Evolutionary conservation across 805 yeast genomes (phyloP), one percentile per base, ranked within the genome.

Genomic region (Wickerhamomyces ciferrii): DNA sequence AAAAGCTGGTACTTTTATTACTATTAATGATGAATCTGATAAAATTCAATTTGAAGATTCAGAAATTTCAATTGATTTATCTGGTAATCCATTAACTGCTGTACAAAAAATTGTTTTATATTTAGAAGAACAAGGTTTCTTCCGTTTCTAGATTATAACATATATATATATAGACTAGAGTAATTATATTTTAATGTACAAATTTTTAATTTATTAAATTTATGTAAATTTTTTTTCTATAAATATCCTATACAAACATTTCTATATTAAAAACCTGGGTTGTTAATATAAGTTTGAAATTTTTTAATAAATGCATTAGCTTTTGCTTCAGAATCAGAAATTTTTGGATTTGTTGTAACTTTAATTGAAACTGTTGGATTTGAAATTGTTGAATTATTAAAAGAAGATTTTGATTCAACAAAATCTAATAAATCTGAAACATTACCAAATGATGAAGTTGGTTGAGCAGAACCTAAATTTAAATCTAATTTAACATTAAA

Each of bases 81-180:
- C 75, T 39, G 75, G 74, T 41, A 75, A 81, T 38, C 80, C 86
- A 46, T 72, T 83, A 47, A 75, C 87, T 40, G 85, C 87, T 48
- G 86, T 89, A 46, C 87, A 81, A 62, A 82, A 83, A 64, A 78
- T 87, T 53, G 83, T 86, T 32, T 69, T 81, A 49, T 75, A 82
- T 62, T 76, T 91, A 56, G 89, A 87, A 67, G 81, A 83, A 58
- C 87, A 90, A 68, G 96, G 95, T 17, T 91, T 85, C 70, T 87
- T 87, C 68, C 69, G 68, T 49, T 76, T 75, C 55, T 74, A 66
- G 31, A 10, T 10, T 27, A 13, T n/a, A n/a, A n/a, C n/a, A n/a
- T n/a, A n/a, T n/a, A n/a, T n/a, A n/a, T n/a, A 11, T 15, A 6
- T 29, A 29, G 32, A 15, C 32, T 13, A 13, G 32, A 29, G n/a